Evolutionary conservation across 2,329 filamentous ascomycete genomes (phyloP).

Genomic region (Botrytis galanthina): DNA sequence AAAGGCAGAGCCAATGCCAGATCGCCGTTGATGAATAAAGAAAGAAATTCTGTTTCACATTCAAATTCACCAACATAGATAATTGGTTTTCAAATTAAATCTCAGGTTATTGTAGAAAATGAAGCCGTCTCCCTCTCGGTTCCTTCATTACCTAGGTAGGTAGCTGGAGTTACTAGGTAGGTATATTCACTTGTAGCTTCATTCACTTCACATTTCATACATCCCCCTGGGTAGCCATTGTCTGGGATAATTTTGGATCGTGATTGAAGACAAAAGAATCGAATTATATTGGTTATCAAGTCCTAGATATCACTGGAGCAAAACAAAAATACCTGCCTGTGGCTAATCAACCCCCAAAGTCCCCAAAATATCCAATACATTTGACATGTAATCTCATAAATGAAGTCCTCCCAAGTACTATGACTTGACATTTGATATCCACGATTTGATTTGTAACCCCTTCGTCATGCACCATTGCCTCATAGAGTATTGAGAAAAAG

Average conservation of each 20-base stretch:
- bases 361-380: not conserved
- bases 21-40: not conserved
- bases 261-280: not conserved
- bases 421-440: constrained; percentile 19
- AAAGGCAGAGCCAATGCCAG: not conserved
- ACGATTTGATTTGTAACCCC: constrained; percentile 41
- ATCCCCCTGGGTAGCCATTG: not conserved
- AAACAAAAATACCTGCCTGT: not conserved
- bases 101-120: not conserved
- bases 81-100: not conserved
- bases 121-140: not conserved
- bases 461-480: constrained; percentile 63
- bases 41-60: not conserved
- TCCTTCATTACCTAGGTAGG: not conserved
- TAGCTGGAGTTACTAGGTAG: too few relatives aligned
- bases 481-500: constrained; percentile 48
- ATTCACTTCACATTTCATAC: not conserved
- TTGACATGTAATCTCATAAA: not conserved
- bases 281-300: not conserved
- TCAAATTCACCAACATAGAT: not conserved
- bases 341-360: not conserved
- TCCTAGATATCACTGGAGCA: not conserved
- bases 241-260: not conserved
- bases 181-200: not conserved
- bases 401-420: not conserved